A percentile compares a stretch with the other conserved stretches of the same genome.
phyloP scores from a whole-genome alignment of 257 asterid genomes.

The Nicotiana tomentosiformis region DNA sequence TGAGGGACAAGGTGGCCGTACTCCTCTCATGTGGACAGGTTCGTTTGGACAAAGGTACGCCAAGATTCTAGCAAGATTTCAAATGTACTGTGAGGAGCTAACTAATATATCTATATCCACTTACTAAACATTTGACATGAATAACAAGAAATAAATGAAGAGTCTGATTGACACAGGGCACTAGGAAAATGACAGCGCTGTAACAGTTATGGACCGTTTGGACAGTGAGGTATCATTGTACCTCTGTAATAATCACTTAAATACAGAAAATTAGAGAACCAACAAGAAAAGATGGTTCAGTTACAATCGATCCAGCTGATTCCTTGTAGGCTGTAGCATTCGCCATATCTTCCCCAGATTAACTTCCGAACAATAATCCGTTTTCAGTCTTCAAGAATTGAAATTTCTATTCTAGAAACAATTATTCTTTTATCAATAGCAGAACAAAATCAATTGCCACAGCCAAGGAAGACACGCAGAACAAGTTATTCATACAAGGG shows the following conservation, averaged over 20 bases:
- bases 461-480: not conserved
- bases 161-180: not conserved
- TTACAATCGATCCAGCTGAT: not conserved
- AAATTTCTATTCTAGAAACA: not conserved
- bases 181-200: not conserved
- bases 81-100: not conserved
- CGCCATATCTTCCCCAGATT: not conserved
- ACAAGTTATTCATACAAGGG: no score
- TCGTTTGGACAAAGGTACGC: not conserved
- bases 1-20: not conserved
- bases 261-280: not conserved
- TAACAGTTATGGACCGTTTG: not conserved
- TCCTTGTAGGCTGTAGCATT: not conserved
- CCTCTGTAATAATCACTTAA: not conserved
- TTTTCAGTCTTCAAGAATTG: not conserved
- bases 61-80: not conserved
- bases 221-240: not conserved
- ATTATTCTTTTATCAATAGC: not conserved
- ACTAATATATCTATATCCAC: not conserved
- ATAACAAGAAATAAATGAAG: not conserved
- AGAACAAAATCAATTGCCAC: not conserved
- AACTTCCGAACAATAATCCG: not conserved
- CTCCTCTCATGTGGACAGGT: no score
- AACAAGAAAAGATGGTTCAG: not conserved
- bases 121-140: not conserved